These are phyloP conservation scores for Elaeis oleifera DNA, from an alignment of 202 grass and related monocot genomes.

Conservation along the genomic window DNA sequence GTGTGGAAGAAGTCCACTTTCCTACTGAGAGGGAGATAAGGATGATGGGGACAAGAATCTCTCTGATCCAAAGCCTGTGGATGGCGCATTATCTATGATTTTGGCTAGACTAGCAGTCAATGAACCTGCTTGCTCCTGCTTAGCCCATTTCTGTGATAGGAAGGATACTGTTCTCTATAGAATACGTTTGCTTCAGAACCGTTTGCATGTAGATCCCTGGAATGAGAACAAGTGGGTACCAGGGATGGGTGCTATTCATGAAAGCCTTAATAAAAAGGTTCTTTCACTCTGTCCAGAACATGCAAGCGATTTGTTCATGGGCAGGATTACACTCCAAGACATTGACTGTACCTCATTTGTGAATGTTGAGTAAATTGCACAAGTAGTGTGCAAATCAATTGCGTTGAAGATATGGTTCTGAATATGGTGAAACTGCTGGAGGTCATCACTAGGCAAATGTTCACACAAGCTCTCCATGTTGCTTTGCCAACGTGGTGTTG, in stretches of 20 bases:
- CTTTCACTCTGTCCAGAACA: slow-evolving; percentile 68
- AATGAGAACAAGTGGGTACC: slow-evolving; percentile 78
- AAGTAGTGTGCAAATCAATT: too few relatives aligned
- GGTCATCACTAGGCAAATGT: too few relatives aligned
- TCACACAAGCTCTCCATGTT: too few relatives aligned
- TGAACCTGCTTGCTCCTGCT: slow-evolving; percentile 36
- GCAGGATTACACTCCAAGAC: slow-evolving; percentile 79
- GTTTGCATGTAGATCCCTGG: slow-evolving; percentile 69
- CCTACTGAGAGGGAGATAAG: slow-evolving; percentile 74
- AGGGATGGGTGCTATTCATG: slow-evolving; percentile 65
- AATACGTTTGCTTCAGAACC: slow-evolving; percentile 78
- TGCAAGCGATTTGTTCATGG: slow-evolving; percentile 62
- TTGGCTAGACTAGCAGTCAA: slow-evolving; percentile 61
- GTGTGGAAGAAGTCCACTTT: slow-evolving; percentile 44
- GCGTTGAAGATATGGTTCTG: too few relatives aligned
- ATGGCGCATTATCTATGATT: slow-evolving; percentile 71
- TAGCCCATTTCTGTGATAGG: slow-evolving; percentile 69
- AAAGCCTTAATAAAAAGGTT: slow-evolving; percentile 91
- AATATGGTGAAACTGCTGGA: too few relatives aligned
- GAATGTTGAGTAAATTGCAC: slow-evolving; percentile 37
- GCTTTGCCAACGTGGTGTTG: too few relatives aligned
- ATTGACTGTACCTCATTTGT: slow-evolving; percentile 74
- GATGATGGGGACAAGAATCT: slow-evolving; percentile 91
- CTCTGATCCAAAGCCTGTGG: slow-evolving; percentile 67
- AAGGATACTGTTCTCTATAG: slow-evolving; percentile 58